phyloP scores from a whole-genome alignment of 2,329 filamentous ascomycete species.

The Ceratocystis huliohia region DNA sequence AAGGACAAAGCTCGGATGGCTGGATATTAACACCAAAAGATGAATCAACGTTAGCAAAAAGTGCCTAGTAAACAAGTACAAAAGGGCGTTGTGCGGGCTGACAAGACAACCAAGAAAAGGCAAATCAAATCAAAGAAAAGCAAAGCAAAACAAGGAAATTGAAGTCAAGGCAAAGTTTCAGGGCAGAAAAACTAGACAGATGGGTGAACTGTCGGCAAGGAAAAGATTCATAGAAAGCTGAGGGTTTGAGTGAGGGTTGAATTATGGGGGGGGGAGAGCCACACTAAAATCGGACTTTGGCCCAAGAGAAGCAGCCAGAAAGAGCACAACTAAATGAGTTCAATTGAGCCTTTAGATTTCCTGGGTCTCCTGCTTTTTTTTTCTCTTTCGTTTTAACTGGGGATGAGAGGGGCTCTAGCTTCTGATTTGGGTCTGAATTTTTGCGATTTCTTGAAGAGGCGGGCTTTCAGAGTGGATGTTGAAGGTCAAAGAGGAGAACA shows the following conservation, averaged over 20 bases:
- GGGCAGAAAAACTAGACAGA: neutral
- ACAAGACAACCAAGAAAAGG: neutral
- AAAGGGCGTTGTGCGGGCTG: neutral
- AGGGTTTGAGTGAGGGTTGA: conserved; percentile 7
- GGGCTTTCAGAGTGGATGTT: neutral
- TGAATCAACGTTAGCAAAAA: conserved; percentile 9
- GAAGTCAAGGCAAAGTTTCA: neutral
- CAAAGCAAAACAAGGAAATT: neutral
- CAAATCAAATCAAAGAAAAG: neutral
- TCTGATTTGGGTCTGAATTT: neutral
- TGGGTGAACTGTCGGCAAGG: neutral
- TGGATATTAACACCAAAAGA: conserved; percentile 5
- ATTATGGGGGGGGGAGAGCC: conserved; percentile 1
- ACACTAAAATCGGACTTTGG: conserved; percentile 1
- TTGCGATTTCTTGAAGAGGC: neutral
- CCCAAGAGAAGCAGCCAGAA: neutral
- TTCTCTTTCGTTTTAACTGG: neutral
- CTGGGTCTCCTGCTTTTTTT: neutral
- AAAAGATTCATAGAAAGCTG: neutral
- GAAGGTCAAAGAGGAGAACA: neutral
- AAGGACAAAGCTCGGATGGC: conserved; percentile 12
- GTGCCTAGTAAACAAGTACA: neutral
- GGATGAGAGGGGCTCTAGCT: neutral
- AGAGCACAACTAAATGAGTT: neutral
- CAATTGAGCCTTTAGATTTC: neutral